These are phyloP conservation scores for Diaporthe caulivora DNA, from an alignment of 2,329 filamentous ascomycete genomes.

Conservation along the genomic window DNA sequence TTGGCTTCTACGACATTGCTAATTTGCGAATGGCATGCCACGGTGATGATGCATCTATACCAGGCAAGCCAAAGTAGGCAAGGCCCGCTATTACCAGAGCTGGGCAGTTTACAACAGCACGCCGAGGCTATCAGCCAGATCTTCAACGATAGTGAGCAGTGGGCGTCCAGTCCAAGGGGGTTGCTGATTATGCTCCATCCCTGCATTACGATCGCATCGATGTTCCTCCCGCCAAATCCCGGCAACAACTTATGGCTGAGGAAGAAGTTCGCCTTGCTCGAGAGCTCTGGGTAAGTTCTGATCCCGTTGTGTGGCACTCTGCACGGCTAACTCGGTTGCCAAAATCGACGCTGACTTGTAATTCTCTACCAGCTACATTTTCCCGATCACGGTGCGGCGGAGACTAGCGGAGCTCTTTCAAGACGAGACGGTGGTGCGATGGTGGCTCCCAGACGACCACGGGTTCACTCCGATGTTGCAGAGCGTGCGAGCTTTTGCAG, in stretches of 20 bases:
- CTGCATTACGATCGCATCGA: slow-evolving; percentile 78
- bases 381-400: slow-evolving; percentile 78
- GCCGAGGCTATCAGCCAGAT: slow-evolving; percentile 81
- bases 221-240: slow-evolving; percentile 83
- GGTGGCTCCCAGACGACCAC: slow-evolving; percentile 92
- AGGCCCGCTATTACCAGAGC: slow-evolving; percentile 62
- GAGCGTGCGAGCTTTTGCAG: slow-evolving; percentile 83
- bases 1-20: slow-evolving; percentile 82
- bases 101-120: slow-evolving; percentile 68
- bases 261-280: slow-evolving; percentile 81
- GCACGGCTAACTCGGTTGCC: not conserved
- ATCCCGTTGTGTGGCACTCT: slow-evolving; percentile 24
- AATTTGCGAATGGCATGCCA: slow-evolving; percentile 81
- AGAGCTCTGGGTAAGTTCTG: slow-evolving; percentile 79
- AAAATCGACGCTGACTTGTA: not conserved
- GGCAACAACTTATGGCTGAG: slow-evolving; percentile 84
- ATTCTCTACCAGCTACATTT: slow-evolving; percentile 78
- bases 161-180: slow-evolving; percentile 77
- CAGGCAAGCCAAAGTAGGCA: slow-evolving; percentile 73
- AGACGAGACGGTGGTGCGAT: slow-evolving; percentile 77
- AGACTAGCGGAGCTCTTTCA: slow-evolving; percentile 83
- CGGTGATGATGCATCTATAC: slow-evolving; percentile 84
- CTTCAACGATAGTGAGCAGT: slow-evolving; percentile 82
- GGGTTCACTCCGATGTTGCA: slow-evolving; percentile 80
- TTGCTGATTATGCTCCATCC: slow-evolving; percentile 80